Percentiles rank a stretch among this genome's conserved stretches.
These are phyloP conservation scores for Mortierella sp. DNA, from an alignment of 371 early-diverging fungal species.

Conservation along the genomic window DNA sequence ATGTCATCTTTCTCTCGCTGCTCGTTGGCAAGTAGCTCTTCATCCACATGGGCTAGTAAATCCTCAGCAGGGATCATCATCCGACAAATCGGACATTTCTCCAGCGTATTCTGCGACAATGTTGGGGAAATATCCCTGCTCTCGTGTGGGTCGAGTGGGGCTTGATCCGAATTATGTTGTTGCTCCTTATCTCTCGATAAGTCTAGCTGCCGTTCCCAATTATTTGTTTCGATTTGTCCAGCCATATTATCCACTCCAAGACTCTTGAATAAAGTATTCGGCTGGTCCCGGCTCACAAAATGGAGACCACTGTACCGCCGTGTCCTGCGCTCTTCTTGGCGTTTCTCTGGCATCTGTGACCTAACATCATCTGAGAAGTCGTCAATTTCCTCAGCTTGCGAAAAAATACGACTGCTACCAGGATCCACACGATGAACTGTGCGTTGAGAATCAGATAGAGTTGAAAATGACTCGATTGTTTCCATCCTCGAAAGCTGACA, in stretches of 20 bases:
- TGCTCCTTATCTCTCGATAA: not conserved
- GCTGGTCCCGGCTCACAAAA: not conserved
- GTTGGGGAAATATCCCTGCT: constrained; percentile 18
- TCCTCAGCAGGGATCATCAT: constrained; percentile 27
- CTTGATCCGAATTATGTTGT: not conserved
- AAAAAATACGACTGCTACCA: not conserved
- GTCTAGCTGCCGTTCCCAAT: not conserved
- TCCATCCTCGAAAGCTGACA: constrained; percentile 13
- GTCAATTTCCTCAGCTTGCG: constrained; percentile 38
- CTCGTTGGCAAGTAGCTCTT: constrained; percentile 45
- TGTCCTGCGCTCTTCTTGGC: constrained; percentile 10
- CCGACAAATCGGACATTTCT: constrained; percentile 35
- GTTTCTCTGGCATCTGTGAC: constrained; percentile 6
- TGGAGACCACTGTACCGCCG: constrained; percentile 29
- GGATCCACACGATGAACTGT: not conserved
- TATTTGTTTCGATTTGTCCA: too few relatives aligned
- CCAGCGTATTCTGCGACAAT: constrained; percentile 8
- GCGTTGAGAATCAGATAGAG: constrained; percentile 26
- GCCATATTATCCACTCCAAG: not conserved
- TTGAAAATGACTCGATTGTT: constrained; percentile 39
- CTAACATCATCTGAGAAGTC: constrained; percentile 39
- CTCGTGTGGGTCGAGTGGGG: not conserved
- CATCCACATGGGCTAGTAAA: constrained; percentile 38
- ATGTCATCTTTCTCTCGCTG: constrained; percentile 62
- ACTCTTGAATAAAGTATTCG: not conserved